These are phyloP conservation scores for Sphaerobolus stellatus DNA, from an alignment of 1,284 basidiomycete genomes.

Conservation along the genomic window DNA sequence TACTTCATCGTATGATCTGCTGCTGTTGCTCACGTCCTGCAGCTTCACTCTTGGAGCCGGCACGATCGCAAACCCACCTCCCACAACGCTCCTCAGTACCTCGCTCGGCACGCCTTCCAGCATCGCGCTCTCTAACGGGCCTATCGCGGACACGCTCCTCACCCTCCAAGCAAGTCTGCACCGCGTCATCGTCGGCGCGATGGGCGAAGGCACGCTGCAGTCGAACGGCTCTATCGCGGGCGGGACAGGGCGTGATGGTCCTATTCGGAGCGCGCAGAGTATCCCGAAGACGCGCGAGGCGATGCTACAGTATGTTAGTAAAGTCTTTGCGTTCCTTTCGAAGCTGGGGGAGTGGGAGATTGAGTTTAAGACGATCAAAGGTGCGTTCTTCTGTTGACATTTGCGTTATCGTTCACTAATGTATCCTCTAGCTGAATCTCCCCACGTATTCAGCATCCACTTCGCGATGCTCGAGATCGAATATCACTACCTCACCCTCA, in stretches of 20 bases:
- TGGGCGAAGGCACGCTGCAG: background rate
- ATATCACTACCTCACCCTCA: constrained; percentile 9
- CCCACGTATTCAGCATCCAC: background rate
- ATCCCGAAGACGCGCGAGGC: constrained; percentile 1
- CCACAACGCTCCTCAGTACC: background rate
- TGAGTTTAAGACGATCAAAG: constrained; percentile 6
- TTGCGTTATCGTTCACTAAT: background rate
- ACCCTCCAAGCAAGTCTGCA: constrained; percentile 8
- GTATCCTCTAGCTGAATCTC: background rate
- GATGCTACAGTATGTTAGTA: background rate
- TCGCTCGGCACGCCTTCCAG: constrained; percentile 1
- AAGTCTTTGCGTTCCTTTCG: constrained; percentile 2
- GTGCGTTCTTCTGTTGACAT: background rate
- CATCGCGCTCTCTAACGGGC: background rate
- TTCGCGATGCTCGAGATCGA: constrained; percentile 7
- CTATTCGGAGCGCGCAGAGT: background rate
- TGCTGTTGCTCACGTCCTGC: background rate
- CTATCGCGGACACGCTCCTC: constrained; percentile 1
- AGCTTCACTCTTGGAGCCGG: constrained; percentile 11
- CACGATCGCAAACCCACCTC: background rate
- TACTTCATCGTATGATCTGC: background rate
- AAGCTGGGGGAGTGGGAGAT: constrained; percentile 11
- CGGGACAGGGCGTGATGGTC: background rate
- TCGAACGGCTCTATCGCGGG: background rate
- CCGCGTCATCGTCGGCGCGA: background rate